Base-by-base conservation (phyloP, 768 basidiomycete genomes). In the Boletellus sp. region DNA sequence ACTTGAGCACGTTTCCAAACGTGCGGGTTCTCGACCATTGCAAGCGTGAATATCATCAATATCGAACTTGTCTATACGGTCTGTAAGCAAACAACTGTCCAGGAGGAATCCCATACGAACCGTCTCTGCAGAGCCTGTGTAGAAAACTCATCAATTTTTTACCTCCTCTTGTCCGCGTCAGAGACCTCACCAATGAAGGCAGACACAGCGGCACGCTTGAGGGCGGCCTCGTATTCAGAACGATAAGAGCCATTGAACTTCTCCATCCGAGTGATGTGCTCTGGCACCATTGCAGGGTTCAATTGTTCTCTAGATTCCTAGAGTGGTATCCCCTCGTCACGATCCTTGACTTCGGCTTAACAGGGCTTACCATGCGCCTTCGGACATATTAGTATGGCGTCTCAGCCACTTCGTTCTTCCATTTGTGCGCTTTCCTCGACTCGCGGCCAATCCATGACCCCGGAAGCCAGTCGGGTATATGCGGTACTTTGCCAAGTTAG, bases 371-470 rank as follows among this genome's bases (percentile, higher is more conserved):
- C 53, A 70, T 67, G 31, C 63, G 51, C 41, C 50, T 35, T 57
- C 65, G 55, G 10, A 61, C 60, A 42, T 51, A 57, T 6, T 58
- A 58, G 48, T 62, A 66, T 4, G 69, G 70, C 17, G 16, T 46
- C 20, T 61, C 58, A 49, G 26, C 48, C 50, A 39, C 24, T 31
- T n/a, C 37, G 10, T 24, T 26, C 32, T 26, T 41, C 45, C 12
- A 24, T 16, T 34, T n/a, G 13, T n/a, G n/a, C 1, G 49, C 56
- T 11, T 32, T 32, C 13, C 5, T 47, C 16, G 72, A 70, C n/a
- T 64, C 58, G 19, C 61, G 59, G 56, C 71, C 69, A 54, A 74
- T 68, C n/a, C 51, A 51, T 4, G 71, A 70, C 6, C 72, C 71
- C 8, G 75, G 74, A 41, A 73, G 54, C 73, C 74, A 76, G 16